Evolutionary conservation across 306 rosid species (phyloP).

Genomic region (Macrotyloma uniflorum): DNA sequence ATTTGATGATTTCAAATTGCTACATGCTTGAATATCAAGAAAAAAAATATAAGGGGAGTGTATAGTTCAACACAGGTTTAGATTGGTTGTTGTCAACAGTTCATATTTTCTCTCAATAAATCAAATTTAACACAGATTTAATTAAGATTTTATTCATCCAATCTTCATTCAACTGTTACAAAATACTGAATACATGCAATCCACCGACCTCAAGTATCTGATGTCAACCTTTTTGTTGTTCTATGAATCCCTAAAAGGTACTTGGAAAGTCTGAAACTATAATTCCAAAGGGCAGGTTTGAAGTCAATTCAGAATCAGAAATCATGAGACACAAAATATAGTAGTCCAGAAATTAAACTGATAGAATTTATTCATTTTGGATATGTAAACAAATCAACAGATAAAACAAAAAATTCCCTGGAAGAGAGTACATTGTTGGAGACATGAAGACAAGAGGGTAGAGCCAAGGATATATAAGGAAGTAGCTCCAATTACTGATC

Average conservation of each 20-base stretch:
- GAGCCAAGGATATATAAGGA: not conserved
- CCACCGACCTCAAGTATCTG: not conserved
- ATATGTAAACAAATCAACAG: not conserved
- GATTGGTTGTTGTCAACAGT: not conserved
- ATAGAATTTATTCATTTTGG: not conserved
- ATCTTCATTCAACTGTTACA: not conserved
- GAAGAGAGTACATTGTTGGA: conserved; percentile 11
- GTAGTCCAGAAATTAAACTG: not conserved
- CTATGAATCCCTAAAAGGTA: not conserved
- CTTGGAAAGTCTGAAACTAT: not conserved
- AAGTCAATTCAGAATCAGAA: not conserved
- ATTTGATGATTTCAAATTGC: not conserved
- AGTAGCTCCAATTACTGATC: not conserved
- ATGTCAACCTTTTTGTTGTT: not conserved
- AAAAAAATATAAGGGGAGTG: too few species aligned
- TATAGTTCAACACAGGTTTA: too few species aligned
- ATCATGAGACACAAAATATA: conserved; percentile 2
- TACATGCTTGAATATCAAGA: too few species aligned
- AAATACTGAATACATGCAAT: not conserved
- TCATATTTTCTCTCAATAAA: not conserved
- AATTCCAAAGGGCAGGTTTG: not conserved
- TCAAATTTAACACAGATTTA: not conserved
- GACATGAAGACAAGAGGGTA: conserved; percentile 14
- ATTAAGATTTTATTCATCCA: not conserved
- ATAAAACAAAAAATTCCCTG: not conserved